Base-by-base conservation (phyloP, 768 basidiomycete species). In the Leccinellum luteum region DNA sequence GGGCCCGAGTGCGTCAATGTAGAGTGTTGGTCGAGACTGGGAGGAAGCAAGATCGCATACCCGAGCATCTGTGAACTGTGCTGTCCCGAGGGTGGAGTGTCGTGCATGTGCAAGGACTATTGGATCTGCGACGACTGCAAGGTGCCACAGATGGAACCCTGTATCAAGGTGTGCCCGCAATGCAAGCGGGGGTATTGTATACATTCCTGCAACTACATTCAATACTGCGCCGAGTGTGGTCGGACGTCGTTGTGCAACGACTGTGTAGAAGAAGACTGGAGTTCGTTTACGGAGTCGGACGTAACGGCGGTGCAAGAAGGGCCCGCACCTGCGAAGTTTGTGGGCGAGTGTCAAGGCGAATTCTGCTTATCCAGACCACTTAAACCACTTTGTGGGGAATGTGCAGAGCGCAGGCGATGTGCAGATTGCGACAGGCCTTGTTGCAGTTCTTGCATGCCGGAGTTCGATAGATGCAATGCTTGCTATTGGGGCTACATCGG, bases 101-200 rank as follows among this genome's bases (percentile, higher is more conserved):
- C 60, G 60, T 68, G 67, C 47, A 45, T 45, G 2, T 69, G 68
- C 60, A 47, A 58, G 38, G 51, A 51, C 21, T 58, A 54, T 49
- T 65, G 68, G 67, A 41, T 60, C 12, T 69, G 67, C 52, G 66
- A 69, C 32, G 64, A 67, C 49, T 69, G 68, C 59, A 54, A 50
- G 48, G 13, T 47, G 2, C 54, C 58, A 30, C 15, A 57, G 9
- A 50, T 25, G 35, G 45, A 47, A 38, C 35, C 35, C 17, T 38
- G 35, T n/a, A n/a, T 38, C 35, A 38, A 38, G 35, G 8, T 38
- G 35, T 38, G 68, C 10, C 57, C 60, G 19, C 65, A 35, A 30
- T 69, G 70, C 59, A 55, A 2, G 34, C 52, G 43, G 17, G 35
- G 35, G 35, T 38, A 8, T 38, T 38, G 35, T 38, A 17, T 38